A percentile compares a stretch with the other conserved stretches of the same genome.
Evolutionary conservation across 805 yeast genomes (phyloP).

Genomic region (Dipodascopsis uninucleata): DNA sequence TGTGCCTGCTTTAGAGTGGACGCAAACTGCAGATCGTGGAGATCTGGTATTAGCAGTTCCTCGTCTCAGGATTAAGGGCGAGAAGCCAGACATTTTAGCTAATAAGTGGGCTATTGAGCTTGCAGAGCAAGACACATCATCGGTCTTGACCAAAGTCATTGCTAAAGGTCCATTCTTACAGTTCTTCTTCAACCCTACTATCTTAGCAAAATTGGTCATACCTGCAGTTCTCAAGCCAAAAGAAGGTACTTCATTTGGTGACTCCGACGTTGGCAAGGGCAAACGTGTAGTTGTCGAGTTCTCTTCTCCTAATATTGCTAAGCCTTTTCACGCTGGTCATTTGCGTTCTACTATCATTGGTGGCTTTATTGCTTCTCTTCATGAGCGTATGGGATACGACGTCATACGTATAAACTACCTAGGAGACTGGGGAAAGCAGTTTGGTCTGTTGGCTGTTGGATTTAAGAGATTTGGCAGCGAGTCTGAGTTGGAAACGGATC

Average conservation of each 20-base stretch:
- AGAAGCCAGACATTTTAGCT: slow-evolving; percentile 71
- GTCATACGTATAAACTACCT: slow-evolving; percentile 88
- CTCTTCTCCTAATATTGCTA: slow-evolving; percentile 97
- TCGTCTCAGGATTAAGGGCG: slow-evolving; percentile 76
- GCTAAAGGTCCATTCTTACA: slow-evolving; percentile 91
- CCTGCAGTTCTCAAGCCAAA: slow-evolving; percentile 63
- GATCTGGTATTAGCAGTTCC: slow-evolving; percentile 92
- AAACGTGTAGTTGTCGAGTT: slow-evolving; percentile 80
- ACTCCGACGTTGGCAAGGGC: slow-evolving; percentile 65
- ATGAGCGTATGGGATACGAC: slow-evolving; percentile 89
- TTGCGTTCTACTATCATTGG: slow-evolving; percentile 97
- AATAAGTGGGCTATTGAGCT: slow-evolving; percentile 73
- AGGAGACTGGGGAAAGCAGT: slow-evolving; percentile 99
- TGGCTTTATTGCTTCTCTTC: slow-evolving; percentile 84
- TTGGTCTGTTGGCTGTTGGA: slow-evolving; percentile 92
- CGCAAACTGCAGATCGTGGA: slow-evolving; percentile 82
- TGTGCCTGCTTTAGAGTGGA: slow-evolving; percentile 83
- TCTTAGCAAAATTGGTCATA: slow-evolving; percentile 64
- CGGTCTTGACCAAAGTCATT: slow-evolving; percentile 62
- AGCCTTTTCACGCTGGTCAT: slow-evolving; percentile 99
- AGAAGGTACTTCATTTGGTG: slow-evolving; percentile 56
- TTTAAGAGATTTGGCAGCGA: slow-evolving; percentile 81
- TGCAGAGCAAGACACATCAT: slow-evolving; percentile 69
- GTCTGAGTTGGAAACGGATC: slow-evolving; percentile 65
- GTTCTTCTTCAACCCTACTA: slow-evolving; percentile 69